Conservation (phyloP, 1,139 yeast species). For the Debaryomycetaceae sp. region DNA sequence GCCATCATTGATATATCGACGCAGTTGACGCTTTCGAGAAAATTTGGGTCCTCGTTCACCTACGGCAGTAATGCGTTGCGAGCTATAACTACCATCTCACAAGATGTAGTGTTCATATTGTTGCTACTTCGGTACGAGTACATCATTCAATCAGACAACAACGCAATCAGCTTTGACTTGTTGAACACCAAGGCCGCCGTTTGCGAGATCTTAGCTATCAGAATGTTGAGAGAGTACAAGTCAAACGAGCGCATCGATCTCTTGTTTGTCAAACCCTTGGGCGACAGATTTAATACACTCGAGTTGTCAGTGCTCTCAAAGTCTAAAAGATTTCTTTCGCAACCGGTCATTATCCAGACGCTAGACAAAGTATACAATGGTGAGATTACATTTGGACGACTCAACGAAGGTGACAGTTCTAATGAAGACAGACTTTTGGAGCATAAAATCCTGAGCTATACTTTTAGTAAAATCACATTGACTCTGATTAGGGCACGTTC, state of each 20-base stretch:
- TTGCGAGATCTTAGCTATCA: slow-evolving; percentile 53
- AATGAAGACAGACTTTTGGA: slow-evolving; percentile 12
- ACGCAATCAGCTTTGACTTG: slow-evolving; percentile 47
- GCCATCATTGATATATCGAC: slow-evolving; percentile 23
- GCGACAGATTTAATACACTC: slow-evolving; percentile 39
- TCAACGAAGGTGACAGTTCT: slow-evolving; percentile 11
- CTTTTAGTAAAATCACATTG: slow-evolving; percentile 27
- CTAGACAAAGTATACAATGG: slow-evolving; percentile 55
- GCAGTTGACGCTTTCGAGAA: neutral
- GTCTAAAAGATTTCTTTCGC: slow-evolving; percentile 52
- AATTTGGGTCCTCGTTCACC: neutral
- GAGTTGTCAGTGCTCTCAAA: slow-evolving; percentile 53
- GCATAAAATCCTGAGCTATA: slow-evolving; percentile 19
- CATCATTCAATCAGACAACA: slow-evolving; percentile 44
- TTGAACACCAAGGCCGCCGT: slow-evolving; percentile 48
- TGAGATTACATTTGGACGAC: slow-evolving; percentile 23
- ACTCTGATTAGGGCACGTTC: slow-evolving; percentile 27
- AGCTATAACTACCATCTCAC: slow-evolving; percentile 19
- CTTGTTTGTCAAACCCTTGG: slow-evolving; percentile 42
- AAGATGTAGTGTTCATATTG: slow-evolving; percentile 28
- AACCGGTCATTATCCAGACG: slow-evolving; percentile 50
- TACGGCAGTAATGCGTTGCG: too few relatives aligned
- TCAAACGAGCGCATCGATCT: slow-evolving; percentile 41
- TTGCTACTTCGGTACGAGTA: slow-evolving; percentile 40
- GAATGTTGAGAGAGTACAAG: slow-evolving; percentile 48